Evolutionary conservation across 2,329 filamentous ascomycete species (phyloP), one percentile per base, ranked within the genome.

Genomic region (Tolypocladium tundrense): DNA sequence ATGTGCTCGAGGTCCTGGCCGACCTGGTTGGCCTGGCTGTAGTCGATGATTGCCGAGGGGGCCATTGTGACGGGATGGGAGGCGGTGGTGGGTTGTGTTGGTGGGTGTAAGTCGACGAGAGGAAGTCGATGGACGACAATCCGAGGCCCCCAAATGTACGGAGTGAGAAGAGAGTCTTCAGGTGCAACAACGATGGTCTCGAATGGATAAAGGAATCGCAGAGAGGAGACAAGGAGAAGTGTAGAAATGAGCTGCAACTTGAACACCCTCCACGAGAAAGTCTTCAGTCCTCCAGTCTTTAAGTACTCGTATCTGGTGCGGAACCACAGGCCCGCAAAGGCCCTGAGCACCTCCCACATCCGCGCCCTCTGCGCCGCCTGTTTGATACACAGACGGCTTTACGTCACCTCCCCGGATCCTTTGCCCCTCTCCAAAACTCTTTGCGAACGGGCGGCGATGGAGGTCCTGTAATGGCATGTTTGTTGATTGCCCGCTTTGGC

Each of bases 1-100:
- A 75, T 69, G 61, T 75, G 75, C 63, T 82, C 79, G 50, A 84
- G 74, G 48, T 65, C 68, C 54, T 67, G 62, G 45, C 68, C 66
- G 56, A 61, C 51, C 50, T 52, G 58, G 42, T 60, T 60, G 54
- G 53, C 60, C 2, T 59, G 40, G 45, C 58, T 35, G 54, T 62
- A 58, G 41, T 65, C 63, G 21, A 57, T 35, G 43, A 66, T 51
- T 19, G 68, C 67, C 16, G 62, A 61, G 39, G 67, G 67, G 31
- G 67, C 67, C 68, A 70, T 70, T 55, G 43, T 55, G 24, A 39
- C n/a, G 10, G 41, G 16, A 19, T 35, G 16, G 21, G 55, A 50
- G 10, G 37, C 33, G 7, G 31, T 37, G 48, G 33, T 21, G 48
- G 8, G 33, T 13, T 21, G 48, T 13, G 48, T 42, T 13, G 39